Evolutionary conservation across 148 eudicot species (phyloP).

Genomic region (Chenopodium album): DNA sequence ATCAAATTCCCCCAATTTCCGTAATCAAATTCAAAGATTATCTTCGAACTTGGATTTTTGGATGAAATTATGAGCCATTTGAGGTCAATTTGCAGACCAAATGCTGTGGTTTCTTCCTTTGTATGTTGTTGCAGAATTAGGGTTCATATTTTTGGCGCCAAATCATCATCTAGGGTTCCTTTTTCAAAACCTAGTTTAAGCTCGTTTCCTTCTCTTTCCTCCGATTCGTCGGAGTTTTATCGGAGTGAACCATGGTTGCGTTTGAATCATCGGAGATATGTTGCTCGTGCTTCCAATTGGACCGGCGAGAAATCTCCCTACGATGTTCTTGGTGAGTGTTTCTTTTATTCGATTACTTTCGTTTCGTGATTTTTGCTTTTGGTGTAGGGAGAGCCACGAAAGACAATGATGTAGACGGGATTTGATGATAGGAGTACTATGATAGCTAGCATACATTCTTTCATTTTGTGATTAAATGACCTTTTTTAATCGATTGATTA

Average conservation of each 20-base stretch:
- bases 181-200: conserved; percentile 30
- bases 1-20: neutral
- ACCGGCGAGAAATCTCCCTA: conserved; percentile 73
- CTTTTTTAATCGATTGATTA: neutral
- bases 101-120: conserved; percentile 54
- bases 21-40: neutral
- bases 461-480: too few species aligned
- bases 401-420: neutral
- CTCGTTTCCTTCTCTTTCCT: conserved; percentile 32
- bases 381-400: too few species aligned
- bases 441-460: too few species aligned
- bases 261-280: conserved; percentile 47
- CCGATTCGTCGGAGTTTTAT: conserved; percentile 17
- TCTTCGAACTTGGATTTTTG: neutral
- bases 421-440: too few species aligned
- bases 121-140: conserved; percentile 43
- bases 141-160: conserved; percentile 28
- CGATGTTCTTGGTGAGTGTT: conserved; percentile 65
- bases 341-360: neutral
- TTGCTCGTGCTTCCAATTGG: conserved; percentile 69
- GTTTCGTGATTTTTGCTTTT: neutral
- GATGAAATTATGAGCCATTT: conserved; percentile 53
- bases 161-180: conserved; percentile 36
- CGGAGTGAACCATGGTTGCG: conserved; percentile 35
- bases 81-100: conserved; percentile 57